Conservation (phyloP, 805 yeast species). For the Candida yuanshanica region DNA sequence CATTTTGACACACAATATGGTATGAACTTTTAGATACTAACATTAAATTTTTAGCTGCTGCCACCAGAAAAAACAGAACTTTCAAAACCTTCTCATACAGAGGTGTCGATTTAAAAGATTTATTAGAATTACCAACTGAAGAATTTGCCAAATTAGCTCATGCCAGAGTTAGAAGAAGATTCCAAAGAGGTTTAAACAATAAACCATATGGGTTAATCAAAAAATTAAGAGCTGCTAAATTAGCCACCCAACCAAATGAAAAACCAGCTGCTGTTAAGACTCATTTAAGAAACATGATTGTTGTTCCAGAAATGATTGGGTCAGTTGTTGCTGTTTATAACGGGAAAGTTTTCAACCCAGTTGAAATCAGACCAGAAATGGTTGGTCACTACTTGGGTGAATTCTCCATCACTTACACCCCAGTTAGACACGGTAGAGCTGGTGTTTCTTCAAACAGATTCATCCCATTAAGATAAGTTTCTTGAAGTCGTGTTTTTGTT, state of each 20-base stretch:
- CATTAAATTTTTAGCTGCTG: slow-evolving; percentile 26
- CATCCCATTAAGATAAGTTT: slow-evolving; percentile 57
- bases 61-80: slow-evolving; percentile 76
- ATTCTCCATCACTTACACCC: slow-evolving; percentile 99
- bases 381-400: slow-evolving; percentile 99
- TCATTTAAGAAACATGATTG: slow-evolving; percentile 97
- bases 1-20: too few species aligned
- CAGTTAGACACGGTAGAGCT: slow-evolving; percentile 99
- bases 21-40: too few species aligned
- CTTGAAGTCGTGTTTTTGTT: background rate
- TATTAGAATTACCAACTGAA: slow-evolving; percentile 90
- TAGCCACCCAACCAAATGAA: slow-evolving; percentile 84
- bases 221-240: slow-evolving; percentile 96
- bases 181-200: slow-evolving; percentile 93
- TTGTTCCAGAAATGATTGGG: slow-evolving; percentile 99
- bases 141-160: slow-evolving; percentile 95
- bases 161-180: slow-evolving; percentile 99
- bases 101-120: slow-evolving; percentile 95
- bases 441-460: slow-evolving; percentile 70
- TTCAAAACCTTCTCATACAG: slow-evolving; percentile 97
- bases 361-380: slow-evolving; percentile 99
- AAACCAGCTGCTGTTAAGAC: slow-evolving; percentile 98
- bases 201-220: slow-evolving; percentile 94
- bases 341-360: slow-evolving; percentile 99
- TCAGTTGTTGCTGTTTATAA: slow-evolving; percentile 98